Conservation (phyloP, 2,329 filamentous ascomycete genomes). For the Trichocomaceae sp. region DNA sequence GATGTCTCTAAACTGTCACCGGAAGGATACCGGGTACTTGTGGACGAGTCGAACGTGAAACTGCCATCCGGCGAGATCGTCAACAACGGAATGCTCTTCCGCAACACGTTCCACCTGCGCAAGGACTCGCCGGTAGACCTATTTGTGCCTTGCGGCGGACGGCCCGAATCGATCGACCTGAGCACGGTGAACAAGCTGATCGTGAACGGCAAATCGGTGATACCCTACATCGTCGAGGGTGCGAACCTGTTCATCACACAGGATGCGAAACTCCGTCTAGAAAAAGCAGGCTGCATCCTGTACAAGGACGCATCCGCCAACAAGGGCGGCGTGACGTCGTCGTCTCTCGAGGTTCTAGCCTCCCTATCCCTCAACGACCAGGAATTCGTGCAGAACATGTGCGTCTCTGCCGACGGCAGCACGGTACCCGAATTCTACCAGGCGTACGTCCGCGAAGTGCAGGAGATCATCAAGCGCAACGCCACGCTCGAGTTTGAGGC, state of each 20-base stretch:
- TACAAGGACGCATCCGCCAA: constrained; percentile 98
- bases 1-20: constrained; percentile 78
- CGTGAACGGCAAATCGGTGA: constrained; percentile 73
- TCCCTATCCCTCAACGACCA: constrained; percentile 89
- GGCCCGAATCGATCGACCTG: constrained; percentile 93
- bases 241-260: constrained; percentile 99
- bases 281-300: constrained; percentile 87
- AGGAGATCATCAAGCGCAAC: constrained; percentile 84
- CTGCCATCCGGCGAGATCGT: constrained; percentile 81
- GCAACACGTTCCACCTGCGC: constrained; percentile 93
- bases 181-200: constrained; percentile 82
- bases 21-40: constrained; percentile 83
- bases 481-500: constrained; percentile 93
- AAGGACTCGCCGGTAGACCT: constrained; percentile 69
- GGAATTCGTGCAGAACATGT: constrained; percentile 90
- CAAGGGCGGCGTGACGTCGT: constrained; percentile 97
- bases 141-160: constrained; percentile 93
- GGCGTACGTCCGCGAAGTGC: constrained; percentile 84
- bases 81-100: constrained; percentile 88
- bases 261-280: constrained; percentile 89
- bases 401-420: constrained; percentile 68
- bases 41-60: constrained; percentile 83
- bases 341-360: constrained; percentile 90
- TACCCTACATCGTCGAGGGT: constrained; percentile 95
- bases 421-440: constrained; percentile 85